Evolutionary conservation across 2,329 filamentous ascomycete species (phyloP).

Genomic region (Verticillium nonalfalfae): DNA sequence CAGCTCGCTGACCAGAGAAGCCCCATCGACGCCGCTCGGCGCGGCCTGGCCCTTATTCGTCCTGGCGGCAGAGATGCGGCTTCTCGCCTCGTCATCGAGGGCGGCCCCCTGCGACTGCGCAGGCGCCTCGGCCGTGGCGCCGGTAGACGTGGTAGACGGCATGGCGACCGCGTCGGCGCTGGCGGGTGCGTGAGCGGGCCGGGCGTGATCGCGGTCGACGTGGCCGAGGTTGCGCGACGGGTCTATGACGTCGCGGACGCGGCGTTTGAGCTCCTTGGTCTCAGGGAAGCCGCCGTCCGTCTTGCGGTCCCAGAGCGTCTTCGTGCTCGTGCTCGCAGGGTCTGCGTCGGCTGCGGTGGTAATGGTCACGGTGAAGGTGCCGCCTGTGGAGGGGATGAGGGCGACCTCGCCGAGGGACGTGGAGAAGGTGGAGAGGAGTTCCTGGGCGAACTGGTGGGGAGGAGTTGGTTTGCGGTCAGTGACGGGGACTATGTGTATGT

Average conservation of each 20-base stretch:
- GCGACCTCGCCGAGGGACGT: conserved; percentile 80
- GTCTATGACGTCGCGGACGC: conserved; percentile 75
- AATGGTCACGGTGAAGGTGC: conserved; percentile 73
- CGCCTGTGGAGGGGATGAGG: conserved; percentile 78
- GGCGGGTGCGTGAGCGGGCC: background rate
- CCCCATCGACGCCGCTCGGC: background rate
- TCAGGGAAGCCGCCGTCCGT: conserved; percentile 86
- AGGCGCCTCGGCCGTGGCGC: conserved; percentile 3
- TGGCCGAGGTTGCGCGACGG: conserved; percentile 76
- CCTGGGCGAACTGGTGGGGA: conserved; percentile 78
- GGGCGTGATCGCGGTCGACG: conserved; percentile 52
- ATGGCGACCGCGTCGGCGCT: background rate
- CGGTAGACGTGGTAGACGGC: conserved; percentile 2
- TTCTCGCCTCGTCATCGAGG: conserved; percentile 5
- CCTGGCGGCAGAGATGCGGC: conserved; percentile 5
- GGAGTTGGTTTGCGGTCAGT: background rate
- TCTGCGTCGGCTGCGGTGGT: conserved; percentile 20
- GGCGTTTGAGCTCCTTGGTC: conserved; percentile 83
- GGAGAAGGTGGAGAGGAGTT: conserved; percentile 88
- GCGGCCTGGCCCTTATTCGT: conserved; percentile 10
- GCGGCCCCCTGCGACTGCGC: background rate
- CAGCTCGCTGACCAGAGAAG: conserved; percentile 1
- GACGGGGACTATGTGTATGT: background rate
- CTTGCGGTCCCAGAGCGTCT: conserved; percentile 82
- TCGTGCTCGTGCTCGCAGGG: conserved; percentile 16